Base-by-base conservation (phyloP, 1,139 yeast genomes). In the Trichomonascaceae sp. region DNA sequence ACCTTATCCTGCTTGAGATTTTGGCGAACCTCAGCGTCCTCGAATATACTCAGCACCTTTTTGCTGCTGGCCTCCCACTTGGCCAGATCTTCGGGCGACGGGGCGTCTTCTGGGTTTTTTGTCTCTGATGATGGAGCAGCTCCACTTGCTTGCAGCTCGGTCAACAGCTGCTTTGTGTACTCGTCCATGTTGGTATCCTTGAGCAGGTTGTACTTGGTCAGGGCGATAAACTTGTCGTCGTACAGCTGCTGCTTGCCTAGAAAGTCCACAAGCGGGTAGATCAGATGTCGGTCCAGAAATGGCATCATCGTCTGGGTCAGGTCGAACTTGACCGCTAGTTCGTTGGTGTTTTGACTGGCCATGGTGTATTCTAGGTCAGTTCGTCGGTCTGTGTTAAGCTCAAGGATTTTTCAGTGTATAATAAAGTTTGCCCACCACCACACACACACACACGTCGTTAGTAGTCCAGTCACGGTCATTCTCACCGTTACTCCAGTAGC, bases 211-310 rank as follows among this genome's bases (percentile, higher is more conserved):
- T 62, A 69, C 44, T 68, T 68, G 40, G 69, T 57, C 44, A 63
- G 56, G 35, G 62, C 59, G 39, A 71, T 54, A 39, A 59, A 60
- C 37, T 56, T 47, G 34, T 62, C 64, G 41, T 64, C 64, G 46
- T 69, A 67, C 26, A 69, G 51, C 35, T 57, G 61, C 38, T 63
- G 66, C 33, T 54, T 43, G 30, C 64, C 59, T 32, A 67, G 55
- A 35, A 65, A 65, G 47, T 70, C 75, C 25, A 71, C 51, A 42
- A 74, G 53, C 29, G 74, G 73, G 43, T 65, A 70, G 38, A 67
- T 59, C 49, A 73, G 55, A 45, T 71, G 76, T 44, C 77, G 64
- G 52, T 74, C 80, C 46, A 74, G 54, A 46, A 69, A 72, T 30
- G 71, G 71, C 44, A 67, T 56, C 42, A 72, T 53, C 50, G 65